Evolutionary conservation across 805 yeast species (phyloP).

Genomic region (Brettanomyces custersianus): DNA sequence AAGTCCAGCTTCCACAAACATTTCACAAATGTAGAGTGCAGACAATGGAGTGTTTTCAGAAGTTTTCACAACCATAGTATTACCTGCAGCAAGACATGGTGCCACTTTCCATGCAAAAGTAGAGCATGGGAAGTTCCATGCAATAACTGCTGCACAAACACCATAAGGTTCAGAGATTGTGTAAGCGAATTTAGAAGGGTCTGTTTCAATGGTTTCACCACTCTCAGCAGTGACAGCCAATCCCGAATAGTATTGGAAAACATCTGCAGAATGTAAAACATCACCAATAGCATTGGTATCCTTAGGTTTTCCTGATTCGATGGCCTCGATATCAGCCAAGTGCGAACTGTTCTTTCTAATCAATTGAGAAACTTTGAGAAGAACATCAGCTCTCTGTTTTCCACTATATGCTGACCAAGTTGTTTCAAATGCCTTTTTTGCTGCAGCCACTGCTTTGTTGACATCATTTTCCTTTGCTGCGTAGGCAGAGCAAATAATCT

Average conservation of each 20-base stretch:
- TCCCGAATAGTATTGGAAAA: conserved; percentile 62
- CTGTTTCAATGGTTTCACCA: conserved; percentile 58
- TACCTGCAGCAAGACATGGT: conserved; percentile 62
- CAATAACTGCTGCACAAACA: conserved; percentile 63
- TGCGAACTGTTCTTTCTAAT: conserved; percentile 39
- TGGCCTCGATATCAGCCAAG: conserved; percentile 48
- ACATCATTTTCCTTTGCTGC: conserved; percentile 44
- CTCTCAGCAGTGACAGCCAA: conserved; percentile 57
- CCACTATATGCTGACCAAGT: conserved; percentile 42
- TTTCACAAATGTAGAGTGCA: conserved; percentile 46
- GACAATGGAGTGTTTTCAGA: conserved; percentile 61
- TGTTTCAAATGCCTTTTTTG: conserved; percentile 38
- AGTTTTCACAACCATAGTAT: conserved; percentile 53
- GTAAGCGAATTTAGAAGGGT: conserved; percentile 49
- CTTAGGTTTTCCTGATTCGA: conserved; percentile 52
- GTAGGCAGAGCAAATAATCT: conserved; percentile 40
- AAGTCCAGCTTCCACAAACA: conserved; percentile 49
- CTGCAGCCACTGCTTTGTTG: conserved; percentile 43
- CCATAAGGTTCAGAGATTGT: conserved; percentile 59
- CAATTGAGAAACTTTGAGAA: conserved; percentile 42
- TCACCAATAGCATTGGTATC: conserved; percentile 48
- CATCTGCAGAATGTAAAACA: conserved; percentile 45
- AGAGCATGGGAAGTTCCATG: conserved; percentile 67
- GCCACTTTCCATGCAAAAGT: conserved; percentile 64
- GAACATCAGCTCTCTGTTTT: conserved; percentile 33